Base-by-base conservation (phyloP, 108 stramenopile species). In the Cyclotella cryptica region DNA sequence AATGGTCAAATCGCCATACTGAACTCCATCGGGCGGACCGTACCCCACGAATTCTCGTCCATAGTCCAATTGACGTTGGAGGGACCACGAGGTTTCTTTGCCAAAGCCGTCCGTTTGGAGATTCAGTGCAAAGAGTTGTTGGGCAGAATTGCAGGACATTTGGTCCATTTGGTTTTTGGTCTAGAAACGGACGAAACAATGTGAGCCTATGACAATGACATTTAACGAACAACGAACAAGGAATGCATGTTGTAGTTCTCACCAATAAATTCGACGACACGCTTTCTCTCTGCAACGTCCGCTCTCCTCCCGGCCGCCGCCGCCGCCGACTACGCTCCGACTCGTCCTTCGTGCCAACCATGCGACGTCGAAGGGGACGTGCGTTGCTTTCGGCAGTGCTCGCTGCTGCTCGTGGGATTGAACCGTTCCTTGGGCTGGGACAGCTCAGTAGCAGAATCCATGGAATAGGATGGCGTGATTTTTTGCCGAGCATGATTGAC, bases 61-160 rank as follows among this genome's bases (percentile, higher is more conserved):
- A 21, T 44, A 14, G 27, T 71, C 52, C 0, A 57, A 26, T 0
- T 14, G 58, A 66, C 68, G 63, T 15, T 41, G 65, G 22, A 84
- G 66, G 30, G 67, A 80, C 83, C 83, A 84, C n/a, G 78, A 80
- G 4, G 83, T 84, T 69, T 84, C 83, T 47, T 39, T 35, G 35
- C 83, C 83, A 40, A 75, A 84, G 21, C 47, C 73, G 58, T 84
- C 83, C 49, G 83, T 84, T 51, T 84, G 78, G 30, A 84, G 69
- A 47, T 72, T 74, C 10, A 84, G 65, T 15, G 45, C 26, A 53
- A 84, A 84, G 29, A 55, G 69, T 49, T 76, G 64, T 64, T 83
- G 43, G 45, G 21, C 52, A 19, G 67, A 51, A 0, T 10, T 39
- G 55, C 75, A 76, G 30, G 51, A 43, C 44, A 43, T 49, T 13